These are phyloP conservation scores for Knoxia roxburghii DNA, from an alignment of 257 asterid species.

Conservation along the genomic window DNA sequence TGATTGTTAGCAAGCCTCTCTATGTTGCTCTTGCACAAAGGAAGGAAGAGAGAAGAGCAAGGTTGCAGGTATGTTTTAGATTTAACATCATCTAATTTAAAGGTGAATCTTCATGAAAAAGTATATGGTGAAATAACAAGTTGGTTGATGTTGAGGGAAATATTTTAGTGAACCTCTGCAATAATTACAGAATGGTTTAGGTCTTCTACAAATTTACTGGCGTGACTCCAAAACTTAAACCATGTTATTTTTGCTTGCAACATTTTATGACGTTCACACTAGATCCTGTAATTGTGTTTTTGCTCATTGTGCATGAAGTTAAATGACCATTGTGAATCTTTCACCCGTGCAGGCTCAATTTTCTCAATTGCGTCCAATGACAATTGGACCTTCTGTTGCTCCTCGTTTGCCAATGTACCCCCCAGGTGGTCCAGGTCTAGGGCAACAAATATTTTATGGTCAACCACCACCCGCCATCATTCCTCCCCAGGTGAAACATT, in stretches of 20 bases:
- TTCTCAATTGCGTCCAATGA: slow-evolving; percentile 78
- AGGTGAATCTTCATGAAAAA: background rate
- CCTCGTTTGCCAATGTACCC: slow-evolving; percentile 79
- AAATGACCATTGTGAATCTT: slow-evolving; percentile 3
- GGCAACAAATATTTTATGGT: slow-evolving; percentile 86
- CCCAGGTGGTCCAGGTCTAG: slow-evolving; percentile 84
- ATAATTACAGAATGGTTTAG: background rate
- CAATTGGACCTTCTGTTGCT: slow-evolving; percentile 61
- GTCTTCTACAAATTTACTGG: background rate
- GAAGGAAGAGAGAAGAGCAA: slow-evolving; percentile 90
- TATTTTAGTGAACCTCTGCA: background rate
- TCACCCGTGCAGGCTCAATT: slow-evolving; percentile 63
- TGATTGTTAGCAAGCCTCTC: slow-evolving; percentile 74
- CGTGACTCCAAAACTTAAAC: background rate
- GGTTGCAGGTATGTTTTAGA: slow-evolving; percentile 56
- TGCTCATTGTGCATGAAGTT: background rate
- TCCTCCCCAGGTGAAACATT: slow-evolving; percentile 59
- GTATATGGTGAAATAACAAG: background rate
- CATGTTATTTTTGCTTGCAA: no score
- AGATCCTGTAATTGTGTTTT: background rate
- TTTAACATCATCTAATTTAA: background rate
- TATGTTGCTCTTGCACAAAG: slow-evolving; percentile 93
- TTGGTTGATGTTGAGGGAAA: background rate
- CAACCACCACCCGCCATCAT: slow-evolving; percentile 80
- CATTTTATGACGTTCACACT: background rate